Conservation (phyloP, 805 yeast genomes). For the Limtongozyma cylindracea region DNA sequence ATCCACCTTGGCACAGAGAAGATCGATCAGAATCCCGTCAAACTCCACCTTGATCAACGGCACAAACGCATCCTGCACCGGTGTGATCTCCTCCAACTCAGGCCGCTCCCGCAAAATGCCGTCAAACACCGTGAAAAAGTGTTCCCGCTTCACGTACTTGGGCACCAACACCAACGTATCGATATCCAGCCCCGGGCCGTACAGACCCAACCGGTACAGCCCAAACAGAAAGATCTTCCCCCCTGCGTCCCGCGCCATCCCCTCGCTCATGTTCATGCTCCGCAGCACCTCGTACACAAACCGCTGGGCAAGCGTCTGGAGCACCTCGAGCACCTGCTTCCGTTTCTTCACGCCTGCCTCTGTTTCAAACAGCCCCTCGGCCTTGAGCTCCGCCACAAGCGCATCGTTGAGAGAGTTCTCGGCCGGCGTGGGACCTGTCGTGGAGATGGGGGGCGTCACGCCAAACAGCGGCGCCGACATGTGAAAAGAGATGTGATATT, state of each 20-base stretch:
- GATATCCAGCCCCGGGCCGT: slow-evolving; percentile 96
- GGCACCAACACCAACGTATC: slow-evolving; percentile 95
- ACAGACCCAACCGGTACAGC: slow-evolving; percentile 82
- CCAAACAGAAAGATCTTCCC: slow-evolving; percentile 96
- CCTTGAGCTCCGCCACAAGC: slow-evolving; percentile 55
- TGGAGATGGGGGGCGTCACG: slow-evolving; percentile 65
- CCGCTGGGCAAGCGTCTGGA: slow-evolving; percentile 55
- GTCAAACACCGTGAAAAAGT: slow-evolving; percentile 67
- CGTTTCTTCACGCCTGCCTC: slow-evolving; percentile 68
- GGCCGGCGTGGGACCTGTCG: slow-evolving; percentile 60
- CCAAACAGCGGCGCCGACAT: slow-evolving; percentile 9
- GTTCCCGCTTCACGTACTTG: slow-evolving; percentile 76
- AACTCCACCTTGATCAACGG: slow-evolving; percentile 84
- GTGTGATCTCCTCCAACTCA: slow-evolving; percentile 73
- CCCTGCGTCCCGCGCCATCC: slow-evolving; percentile 94
- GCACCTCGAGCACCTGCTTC: slow-evolving; percentile 38
- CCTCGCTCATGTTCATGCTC: slow-evolving; percentile 80
- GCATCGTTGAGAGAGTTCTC: slow-evolving; percentile 57
- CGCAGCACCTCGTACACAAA: slow-evolving; percentile 68
- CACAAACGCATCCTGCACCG: slow-evolving; percentile 95
- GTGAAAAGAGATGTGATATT: too few relatives aligned
- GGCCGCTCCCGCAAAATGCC: slow-evolving; percentile 41
- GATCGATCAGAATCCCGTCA: slow-evolving; percentile 80
- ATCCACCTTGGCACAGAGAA: slow-evolving; percentile 65
- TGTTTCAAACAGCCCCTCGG: slow-evolving; percentile 71